These are phyloP conservation scores for Lachnellula arida DNA, from an alignment of 2,329 filamentous ascomycete genomes.

Conservation along the genomic window DNA sequence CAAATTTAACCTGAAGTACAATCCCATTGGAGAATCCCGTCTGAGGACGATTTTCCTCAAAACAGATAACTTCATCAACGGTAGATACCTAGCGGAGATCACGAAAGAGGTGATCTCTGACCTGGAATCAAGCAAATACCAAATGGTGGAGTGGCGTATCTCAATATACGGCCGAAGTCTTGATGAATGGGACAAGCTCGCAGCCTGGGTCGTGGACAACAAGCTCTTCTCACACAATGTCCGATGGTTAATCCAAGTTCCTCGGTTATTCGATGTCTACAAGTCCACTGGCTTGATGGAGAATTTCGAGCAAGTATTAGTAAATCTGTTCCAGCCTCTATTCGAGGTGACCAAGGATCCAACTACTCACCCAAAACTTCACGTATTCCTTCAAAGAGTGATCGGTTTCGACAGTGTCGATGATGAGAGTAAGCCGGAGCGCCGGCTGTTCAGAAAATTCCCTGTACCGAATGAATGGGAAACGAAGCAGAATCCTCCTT, in stretches of 20 bases:
- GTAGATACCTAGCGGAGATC: conserved; percentile 92
- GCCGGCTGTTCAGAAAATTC: conserved; percentile 92
- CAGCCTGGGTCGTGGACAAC: conserved; percentile 96
- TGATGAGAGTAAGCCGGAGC: conserved; percentile 94
- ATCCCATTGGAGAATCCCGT: conserved; percentile 91
- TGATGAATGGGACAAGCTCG: conserved; percentile 96
- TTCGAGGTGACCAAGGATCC: conserved; percentile 94
- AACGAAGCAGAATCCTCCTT: conserved; percentile 92
- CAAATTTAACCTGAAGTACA: conserved; percentile 99
- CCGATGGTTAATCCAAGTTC: conserved; percentile 93
- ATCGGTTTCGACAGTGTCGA: conserved; percentile 98
- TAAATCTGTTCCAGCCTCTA: conserved; percentile 87
- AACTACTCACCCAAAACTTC: conserved; percentile 80
- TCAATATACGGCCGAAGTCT: conserved; percentile 91
- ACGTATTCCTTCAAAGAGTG: conserved; percentile 90
- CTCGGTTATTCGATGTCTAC: conserved; percentile 92
- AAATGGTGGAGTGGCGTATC: conserved; percentile 99
- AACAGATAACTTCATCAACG: conserved; percentile 96
- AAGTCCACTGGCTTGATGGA: conserved; percentile 83
- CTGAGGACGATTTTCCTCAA: conserved; percentile 97
- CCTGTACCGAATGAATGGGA: conserved; percentile 85
- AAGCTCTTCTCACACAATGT: conserved; percentile 98
- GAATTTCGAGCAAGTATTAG: conserved; percentile 83
- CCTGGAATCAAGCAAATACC: conserved; percentile 97
- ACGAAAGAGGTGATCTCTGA: conserved; percentile 97